Conservation (phyloP, 1,284 basidiomycete genomes). For the Abortiporus biennis region DNA sequence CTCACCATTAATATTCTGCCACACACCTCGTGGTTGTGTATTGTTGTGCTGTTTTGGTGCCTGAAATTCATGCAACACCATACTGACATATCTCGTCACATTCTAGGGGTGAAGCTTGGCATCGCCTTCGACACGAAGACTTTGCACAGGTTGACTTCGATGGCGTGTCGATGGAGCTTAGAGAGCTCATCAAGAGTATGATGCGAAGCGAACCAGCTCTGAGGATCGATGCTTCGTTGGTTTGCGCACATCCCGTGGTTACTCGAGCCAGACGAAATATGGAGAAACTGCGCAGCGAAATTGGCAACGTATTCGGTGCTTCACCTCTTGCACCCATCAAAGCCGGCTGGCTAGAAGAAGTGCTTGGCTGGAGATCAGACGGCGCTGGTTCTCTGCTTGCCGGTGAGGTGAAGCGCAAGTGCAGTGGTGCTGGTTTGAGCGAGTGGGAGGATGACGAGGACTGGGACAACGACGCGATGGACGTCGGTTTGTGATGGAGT, state of each 20-base stretch:
- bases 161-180: slow-evolving; percentile 52
- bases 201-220: slow-evolving; percentile 68
- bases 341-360: slow-evolving; percentile 54
- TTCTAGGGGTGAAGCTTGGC: slow-evolving; percentile 85
- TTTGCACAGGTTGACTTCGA: slow-evolving; percentile 83
- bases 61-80: neutral
- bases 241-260: slow-evolving; percentile 68
- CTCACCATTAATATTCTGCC: neutral
- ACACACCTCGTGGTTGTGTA: neutral
- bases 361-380: slow-evolving; percentile 34
- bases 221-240: slow-evolving; percentile 54
- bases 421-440: neutral
- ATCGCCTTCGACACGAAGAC: slow-evolving; percentile 88
- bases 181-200: slow-evolving; percentile 69
- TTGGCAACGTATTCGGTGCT: slow-evolving; percentile 48
- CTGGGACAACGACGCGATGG: slow-evolving; percentile 18
- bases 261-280: slow-evolving; percentile 59
- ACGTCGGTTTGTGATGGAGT: slow-evolving; percentile 9
- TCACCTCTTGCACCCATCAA: slow-evolving; percentile 61
- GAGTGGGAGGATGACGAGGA: slow-evolving; percentile 12
- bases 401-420: neutral
- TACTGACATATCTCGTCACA: neutral
- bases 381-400: slow-evolving; percentile 35
- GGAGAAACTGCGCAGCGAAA: slow-evolving; percentile 43
- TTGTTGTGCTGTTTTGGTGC: too few species aligned